Percentiles rank a stretch among this genome's conserved stretches.
Conservation (phyloP, 2,329 filamentous ascomycete genomes). For the Metarhizium guizhouense region DNA sequence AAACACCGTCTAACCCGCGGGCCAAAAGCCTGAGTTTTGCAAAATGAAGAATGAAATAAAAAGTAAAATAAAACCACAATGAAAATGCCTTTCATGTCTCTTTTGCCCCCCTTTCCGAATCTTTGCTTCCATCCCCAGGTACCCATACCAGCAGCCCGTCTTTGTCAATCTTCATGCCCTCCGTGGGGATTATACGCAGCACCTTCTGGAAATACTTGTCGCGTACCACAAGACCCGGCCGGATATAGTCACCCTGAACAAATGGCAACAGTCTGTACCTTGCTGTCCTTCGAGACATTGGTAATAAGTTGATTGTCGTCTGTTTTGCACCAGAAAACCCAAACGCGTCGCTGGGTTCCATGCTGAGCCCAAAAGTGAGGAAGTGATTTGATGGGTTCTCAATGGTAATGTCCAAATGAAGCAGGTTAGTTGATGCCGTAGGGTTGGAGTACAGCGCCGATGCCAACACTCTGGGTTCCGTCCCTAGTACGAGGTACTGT, state of each 20-base stretch:
- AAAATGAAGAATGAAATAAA: too few relatives aligned
- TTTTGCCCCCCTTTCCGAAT: slow-evolving; percentile 8
- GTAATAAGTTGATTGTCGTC: slow-evolving; percentile 70
- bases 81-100: neutral
- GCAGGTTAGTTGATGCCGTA: slow-evolving; percentile 22
- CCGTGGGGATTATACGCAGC: slow-evolving; percentile 69
- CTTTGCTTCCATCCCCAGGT: slow-evolving; percentile 22
- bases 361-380: slow-evolving; percentile 80
- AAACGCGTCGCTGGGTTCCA: slow-evolving; percentile 90
- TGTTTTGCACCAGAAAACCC: slow-evolving; percentile 87
- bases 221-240: slow-evolving; percentile 64
- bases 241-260: slow-evolving; percentile 57
- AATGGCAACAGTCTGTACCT: slow-evolving; percentile 67
- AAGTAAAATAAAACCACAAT: too few relatives aligned
- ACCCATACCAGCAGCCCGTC: slow-evolving; percentile 58
- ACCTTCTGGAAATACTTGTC: slow-evolving; percentile 94
- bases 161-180: slow-evolving; percentile 58
- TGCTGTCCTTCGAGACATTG: slow-evolving; percentile 66
- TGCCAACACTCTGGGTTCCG: slow-evolving; percentile 77
- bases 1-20: too few relatives aligned
- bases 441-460: slow-evolving; percentile 36
- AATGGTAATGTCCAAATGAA: slow-evolving; percentile 53
- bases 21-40: too few relatives aligned
- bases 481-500: slow-evolving; percentile 68
- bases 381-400: slow-evolving; percentile 95